Evolutionary conservation across 345 rosid species (phyloP), one percentile per base, ranked within the genome.

Genomic region (Gynandropsis gynandra): DNA sequence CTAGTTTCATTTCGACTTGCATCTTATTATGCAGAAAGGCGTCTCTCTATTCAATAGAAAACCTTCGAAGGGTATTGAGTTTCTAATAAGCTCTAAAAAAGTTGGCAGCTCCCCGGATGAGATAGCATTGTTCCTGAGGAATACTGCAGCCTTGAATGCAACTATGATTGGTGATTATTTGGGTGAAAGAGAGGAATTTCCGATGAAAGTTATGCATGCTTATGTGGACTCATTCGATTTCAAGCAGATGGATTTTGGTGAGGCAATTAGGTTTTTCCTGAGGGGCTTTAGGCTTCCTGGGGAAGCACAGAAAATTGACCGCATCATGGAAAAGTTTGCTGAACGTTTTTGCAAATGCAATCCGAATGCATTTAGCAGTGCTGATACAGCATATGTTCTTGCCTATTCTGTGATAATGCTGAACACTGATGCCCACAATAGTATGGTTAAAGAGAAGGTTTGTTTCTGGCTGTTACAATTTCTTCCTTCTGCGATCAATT

Each of bases 271-370:
- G 79, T 90, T 82, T 76, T 87, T 90, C 78, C 71, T 90, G 24
- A 68, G 78, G 17, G 96, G 96, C 57, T 90, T 90, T 60, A 82
- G 87, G 73, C 73, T 90, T 58, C 98, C 96, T 13, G 95, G 95
- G 62, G 98, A 90, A 73, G 95, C 98, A n/a, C 96, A 90, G 76
- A 90, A 90, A 75, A 87, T 90, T 76, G 96, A 87, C 68, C 92
- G 95, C 56, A 81, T 90, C 41, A 84, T 90, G 95, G 96, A 87
- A 64, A 87, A 90, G 80, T 90, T 87, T 74, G 98, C 96, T 32
- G 98, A 90, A 67, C 87, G 96, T 64, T 90, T 76, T 64, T 90
- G 96, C 64, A 87, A 80, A 82, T 84, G 89, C 79, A 83, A 80
- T 72, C 89, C 95, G 42, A 76, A 64, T 71, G 83, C 96, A 64